Base-by-base conservation (phyloP, 768 basidiomycete genomes). In the Arthromyces matolae region DNA sequence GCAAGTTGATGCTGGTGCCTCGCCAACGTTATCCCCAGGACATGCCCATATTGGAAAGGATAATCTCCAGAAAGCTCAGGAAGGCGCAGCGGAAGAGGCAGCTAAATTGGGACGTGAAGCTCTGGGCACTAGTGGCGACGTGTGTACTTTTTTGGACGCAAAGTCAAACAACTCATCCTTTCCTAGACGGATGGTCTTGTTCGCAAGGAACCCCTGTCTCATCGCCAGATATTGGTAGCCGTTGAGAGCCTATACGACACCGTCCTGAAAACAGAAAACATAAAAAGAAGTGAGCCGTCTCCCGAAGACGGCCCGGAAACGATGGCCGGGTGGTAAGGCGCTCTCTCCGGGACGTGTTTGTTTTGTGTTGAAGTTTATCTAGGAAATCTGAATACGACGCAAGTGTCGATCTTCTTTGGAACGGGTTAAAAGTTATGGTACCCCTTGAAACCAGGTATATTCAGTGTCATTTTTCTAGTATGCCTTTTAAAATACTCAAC, bases 391-490 rank as follows among this genome's bases (percentile, higher is more conserved):
- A 79, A 47, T 81, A 83, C 51, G 73, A 79, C 8, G 64, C 65
- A 3, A 66, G 83, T 25, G 77, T 87, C 3, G 81, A 87, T 47
- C 69, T 78, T 50, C 73, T 97, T 42, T 99, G 93, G 90, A 75
- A 80, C 47, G 80, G 79, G 25, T 65, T 95, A 22, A 76, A 84
- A 56, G 89, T 98, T n/a, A 85, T 89, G 74, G 84, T 89, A 4
- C 92, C 93, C 32, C 78, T 98, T 14, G 93, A 93, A 62, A 87
- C 89, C n/a, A 93, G 93, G 93, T 92, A 52, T 31, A n/a, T n/a
- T 22, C 31, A 72, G 53, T 33, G n/a, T 36, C 16, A 28, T 39
- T 10, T 3, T 8, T 32, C 7, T 16, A 3, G 10, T 19, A 29
- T 18, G 9, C 3, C n/a, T 14, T 46, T 16, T 27, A 16, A 39